These are phyloP conservation scores for Ascochyta rabiei DNA, from an alignment of 2,329 filamentous ascomycete genomes.

Conservation along the genomic window DNA sequence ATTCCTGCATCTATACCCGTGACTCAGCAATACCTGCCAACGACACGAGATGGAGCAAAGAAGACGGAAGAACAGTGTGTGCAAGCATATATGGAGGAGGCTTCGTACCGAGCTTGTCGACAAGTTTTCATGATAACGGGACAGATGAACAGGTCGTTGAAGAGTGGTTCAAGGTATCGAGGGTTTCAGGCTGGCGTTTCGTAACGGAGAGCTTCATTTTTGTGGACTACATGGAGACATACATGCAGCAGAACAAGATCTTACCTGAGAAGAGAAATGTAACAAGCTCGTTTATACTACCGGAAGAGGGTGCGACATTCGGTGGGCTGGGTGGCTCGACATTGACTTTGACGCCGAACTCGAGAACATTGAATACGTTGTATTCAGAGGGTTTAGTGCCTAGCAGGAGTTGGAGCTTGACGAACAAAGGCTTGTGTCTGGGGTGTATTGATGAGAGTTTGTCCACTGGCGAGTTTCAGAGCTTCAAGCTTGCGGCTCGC, in stretches of 20 bases:
- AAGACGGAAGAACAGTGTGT: conserved; percentile 15
- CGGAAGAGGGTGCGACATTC: conserved; percentile 17
- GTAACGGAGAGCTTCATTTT: conserved; percentile 20
- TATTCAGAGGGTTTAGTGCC: conserved; percentile 10
- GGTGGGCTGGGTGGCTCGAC: conserved; percentile 14
- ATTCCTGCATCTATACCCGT: conserved; percentile 19
- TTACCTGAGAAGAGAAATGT: conserved; percentile 14
- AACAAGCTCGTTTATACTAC: conserved; percentile 13
- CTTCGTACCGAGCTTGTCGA: conserved; percentile 14
- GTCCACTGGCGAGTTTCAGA: conserved; percentile 13
- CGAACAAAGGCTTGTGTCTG: conserved; percentile 19
- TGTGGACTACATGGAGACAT: conserved; percentile 18
- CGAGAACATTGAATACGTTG: conserved; percentile 13
- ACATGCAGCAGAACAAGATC: conserved; percentile 3
- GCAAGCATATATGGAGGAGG: conserved; percentile 21
- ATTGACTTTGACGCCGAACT: conserved; percentile 21
- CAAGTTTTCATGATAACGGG: conserved; percentile 12
- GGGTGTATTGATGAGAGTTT: conserved; percentile 18
- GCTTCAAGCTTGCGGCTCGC: conserved; percentile 18
- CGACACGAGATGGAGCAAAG: neutral
- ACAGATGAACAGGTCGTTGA: conserved; percentile 16
- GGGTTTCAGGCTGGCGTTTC: conserved; percentile 15
- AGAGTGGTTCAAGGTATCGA: conserved; percentile 7
- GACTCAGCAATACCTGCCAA: neutral
- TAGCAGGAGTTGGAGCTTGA: conserved; percentile 22